These are phyloP conservation scores for Vinca minor DNA, from an alignment of 257 asterid species.

Conservation along the genomic window DNA sequence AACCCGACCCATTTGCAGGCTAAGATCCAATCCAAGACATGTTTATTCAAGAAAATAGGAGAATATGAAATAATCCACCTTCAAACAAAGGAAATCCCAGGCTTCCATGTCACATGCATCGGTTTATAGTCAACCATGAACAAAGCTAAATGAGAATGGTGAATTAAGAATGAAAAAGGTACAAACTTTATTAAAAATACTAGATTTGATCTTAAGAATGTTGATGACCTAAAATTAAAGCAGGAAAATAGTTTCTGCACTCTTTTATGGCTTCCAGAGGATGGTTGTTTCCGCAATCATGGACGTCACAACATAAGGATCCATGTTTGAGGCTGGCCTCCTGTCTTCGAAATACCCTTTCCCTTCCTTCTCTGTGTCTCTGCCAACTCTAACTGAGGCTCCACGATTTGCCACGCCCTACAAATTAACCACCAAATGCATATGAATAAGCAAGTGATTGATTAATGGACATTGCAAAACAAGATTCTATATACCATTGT, in stretches of 20 bases:
- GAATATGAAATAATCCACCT: slow-evolving; percentile 2
- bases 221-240: neutral
- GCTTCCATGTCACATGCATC: too few species aligned
- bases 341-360: slow-evolving; percentile 74
- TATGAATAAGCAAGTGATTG: neutral
- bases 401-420: slow-evolving; percentile 86
- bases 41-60: neutral
- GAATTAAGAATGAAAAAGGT: too few species aligned
- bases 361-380: slow-evolving; percentile 72
- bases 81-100: too few species aligned
- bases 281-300: slow-evolving; percentile 73
- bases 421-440: neutral
- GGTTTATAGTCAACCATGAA: neutral
- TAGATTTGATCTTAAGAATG: slow-evolving; percentile 1
- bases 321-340: slow-evolving; percentile 78
- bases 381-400: slow-evolving; percentile 68
- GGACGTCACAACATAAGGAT: slow-evolving; percentile 62
- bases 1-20: too few species aligned
- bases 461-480: neutral
- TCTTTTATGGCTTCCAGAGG: slow-evolving; percentile 37
- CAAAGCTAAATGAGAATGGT: neutral
- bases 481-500: too few species aligned
- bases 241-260: neutral
- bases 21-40: too few species aligned
- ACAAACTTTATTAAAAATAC: neutral